These are phyloP conservation scores for Kodamaea arcana DNA, from an alignment of 1,139 yeast species.

Conservation along the genomic window DNA sequence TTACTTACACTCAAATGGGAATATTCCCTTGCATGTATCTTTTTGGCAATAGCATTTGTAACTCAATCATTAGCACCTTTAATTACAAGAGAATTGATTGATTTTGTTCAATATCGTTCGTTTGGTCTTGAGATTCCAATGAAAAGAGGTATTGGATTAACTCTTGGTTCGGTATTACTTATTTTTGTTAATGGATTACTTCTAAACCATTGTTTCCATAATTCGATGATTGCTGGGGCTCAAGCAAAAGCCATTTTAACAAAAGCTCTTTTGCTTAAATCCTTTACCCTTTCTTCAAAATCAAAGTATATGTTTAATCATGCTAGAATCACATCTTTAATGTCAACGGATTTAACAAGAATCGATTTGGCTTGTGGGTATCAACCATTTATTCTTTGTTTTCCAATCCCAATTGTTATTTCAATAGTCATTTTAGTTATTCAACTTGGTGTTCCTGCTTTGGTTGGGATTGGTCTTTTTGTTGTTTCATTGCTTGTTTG, in stretches of 20 bases:
- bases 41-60: slow-evolving; percentile 35
- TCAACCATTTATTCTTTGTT: slow-evolving; percentile 43
- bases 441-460: slow-evolving; percentile 38
- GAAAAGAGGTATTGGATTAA: slow-evolving; percentile 39
- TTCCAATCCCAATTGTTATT: slow-evolving; percentile 43
- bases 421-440: slow-evolving; percentile 33
- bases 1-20: slow-evolving; percentile 37
- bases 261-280: slow-evolving; percentile 35
- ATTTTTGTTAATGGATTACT: slow-evolving; percentile 40
- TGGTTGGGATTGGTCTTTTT: slow-evolving; percentile 43
- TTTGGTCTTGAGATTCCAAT: slow-evolving; percentile 32
- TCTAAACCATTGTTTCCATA: slow-evolving; percentile 42
- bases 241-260: slow-evolving; percentile 40
- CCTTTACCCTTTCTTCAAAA: slow-evolving; percentile 34
- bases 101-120: slow-evolving; percentile 36
- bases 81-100: slow-evolving; percentile 35
- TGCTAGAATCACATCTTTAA: slow-evolving; percentile 41
- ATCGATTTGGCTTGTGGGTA: slow-evolving; percentile 46
- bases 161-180: slow-evolving; percentile 37
- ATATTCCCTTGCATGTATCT: slow-evolving; percentile 31
- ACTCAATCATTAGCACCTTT: slow-evolving; percentile 42
- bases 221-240: slow-evolving; percentile 48
- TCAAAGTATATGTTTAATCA: slow-evolving; percentile 34
- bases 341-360: slow-evolving; percentile 44
- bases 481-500: slow-evolving; percentile 36